These are phyloP conservation scores for Talaromyces ruber DNA, from an alignment of 495 filamentous ascomycete species.

Conservation along the genomic window DNA sequence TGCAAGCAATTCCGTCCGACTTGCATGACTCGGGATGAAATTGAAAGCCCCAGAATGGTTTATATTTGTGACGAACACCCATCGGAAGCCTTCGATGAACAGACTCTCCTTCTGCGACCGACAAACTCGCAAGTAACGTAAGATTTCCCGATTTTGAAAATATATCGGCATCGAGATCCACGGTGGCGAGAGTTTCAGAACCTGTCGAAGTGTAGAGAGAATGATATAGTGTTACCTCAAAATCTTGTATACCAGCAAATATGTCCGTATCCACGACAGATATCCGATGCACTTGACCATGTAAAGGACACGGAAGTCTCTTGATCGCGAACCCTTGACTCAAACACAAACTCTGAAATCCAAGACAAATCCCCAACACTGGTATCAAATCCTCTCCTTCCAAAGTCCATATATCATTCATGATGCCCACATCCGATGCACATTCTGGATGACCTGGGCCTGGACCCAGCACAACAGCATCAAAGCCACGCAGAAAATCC, in stretches of 20 bases:
- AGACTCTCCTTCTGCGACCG: conserved; percentile 12
- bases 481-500: conserved; percentile 49
- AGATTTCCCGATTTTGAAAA: conserved; percentile 6
- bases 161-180: neutral
- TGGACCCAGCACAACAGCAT: conserved; percentile 73
- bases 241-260: conserved; percentile 43
- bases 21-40: conserved; percentile 95
- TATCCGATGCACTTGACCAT: conserved; percentile 69
- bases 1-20: conserved; percentile 58
- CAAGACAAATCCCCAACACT: conserved; percentile 83
- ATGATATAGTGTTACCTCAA: conserved; percentile 81
- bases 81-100: conserved; percentile 51
- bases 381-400: conserved; percentile 50
- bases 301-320: conserved; percentile 57
- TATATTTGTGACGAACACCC: conserved; percentile 58
- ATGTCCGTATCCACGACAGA: conserved; percentile 41
- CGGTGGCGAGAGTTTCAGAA: neutral
- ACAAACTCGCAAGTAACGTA: conserved; percentile 30
- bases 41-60: conserved; percentile 86
- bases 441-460: conserved; percentile 61
- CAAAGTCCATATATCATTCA: conserved; percentile 68
- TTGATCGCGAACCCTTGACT: conserved; percentile 57
- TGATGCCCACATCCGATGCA: conserved; percentile 65
- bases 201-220: conserved; percentile 60
- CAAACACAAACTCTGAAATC: conserved; percentile 75